Base-by-base conservation (phyloP, 2,329 filamentous ascomycete genomes). In the Stromatinia cepivora region DNA sequence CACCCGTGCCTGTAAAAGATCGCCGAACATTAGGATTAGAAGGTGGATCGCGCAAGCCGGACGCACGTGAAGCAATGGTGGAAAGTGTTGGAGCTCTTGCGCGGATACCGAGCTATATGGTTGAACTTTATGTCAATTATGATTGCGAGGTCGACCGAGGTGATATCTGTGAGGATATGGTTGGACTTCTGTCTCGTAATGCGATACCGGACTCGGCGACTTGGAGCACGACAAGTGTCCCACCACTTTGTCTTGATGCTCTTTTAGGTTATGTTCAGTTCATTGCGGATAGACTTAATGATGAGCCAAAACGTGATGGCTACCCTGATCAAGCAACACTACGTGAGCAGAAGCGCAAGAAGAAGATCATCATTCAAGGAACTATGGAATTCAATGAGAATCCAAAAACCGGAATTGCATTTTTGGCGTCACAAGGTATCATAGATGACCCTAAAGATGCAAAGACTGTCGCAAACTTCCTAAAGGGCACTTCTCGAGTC, bases 151-250 rank as follows among this genome's bases (percentile, higher is more conserved):
- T 93, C 66, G 92, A 99, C 77, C 88, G 94, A 63, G 90, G 90
- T 65, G 95, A 99, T 81, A 82, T 99, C 7, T 99, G 95, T 77
- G 92, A 97, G 81, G 96, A 99, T 77, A 91, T 98, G 86, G 88
- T 99, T 71, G 94, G 95, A 0, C 85, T 99, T 46, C 83, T 99
- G 22, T 94, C 95, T 28, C 88, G 95, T 70, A 99, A 97, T 79
- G 95, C 95, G 2, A 91, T 99, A 73, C 96, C 95, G 0, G 95
- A 99, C 79, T 97, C 95, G 11, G 95, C 94, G 8, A 97, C 94
- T 8, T 99, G 95, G 95, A 99, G 96, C 79, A 99, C 95, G 15
- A 97, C 94, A 7, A 99, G 97, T 78, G 96, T 99, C 1, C 95
- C 95, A 22, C 95, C 95, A 0, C 83, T 99, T 3, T 99, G 95